These are phyloP conservation scores for Mucor piriformis DNA, from an alignment of 371 early-diverging fungal genomes.

Conservation along the genomic window DNA sequence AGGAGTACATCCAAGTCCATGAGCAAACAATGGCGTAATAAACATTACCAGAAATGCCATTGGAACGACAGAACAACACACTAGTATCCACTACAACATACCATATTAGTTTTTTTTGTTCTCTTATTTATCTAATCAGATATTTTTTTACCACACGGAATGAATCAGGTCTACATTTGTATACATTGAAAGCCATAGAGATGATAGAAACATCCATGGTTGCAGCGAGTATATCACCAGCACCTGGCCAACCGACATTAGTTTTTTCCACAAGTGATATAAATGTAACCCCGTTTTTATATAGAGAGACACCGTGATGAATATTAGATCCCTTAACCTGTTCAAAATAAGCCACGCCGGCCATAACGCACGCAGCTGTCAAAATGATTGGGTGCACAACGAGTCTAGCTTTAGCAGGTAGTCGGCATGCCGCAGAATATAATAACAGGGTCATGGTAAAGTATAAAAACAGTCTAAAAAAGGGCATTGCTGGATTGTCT, in stretches of 20 bases:
- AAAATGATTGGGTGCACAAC: conserved; percentile 34
- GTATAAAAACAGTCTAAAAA: conserved; percentile 28
- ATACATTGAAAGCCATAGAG: conserved; percentile 35
- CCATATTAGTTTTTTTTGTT: neutral
- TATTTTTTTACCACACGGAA: conserved; percentile 15
- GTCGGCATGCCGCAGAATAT: conserved; percentile 15
- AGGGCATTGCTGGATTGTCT: conserved; percentile 25
- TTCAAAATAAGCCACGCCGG: conserved; percentile 32
- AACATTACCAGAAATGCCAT: conserved; percentile 34
- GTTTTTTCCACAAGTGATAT: conserved; percentile 22
- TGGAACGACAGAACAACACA: conserved; percentile 19
- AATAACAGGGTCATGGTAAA: conserved; percentile 21
- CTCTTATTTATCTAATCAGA: neutral
- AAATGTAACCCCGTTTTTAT: conserved; percentile 21
- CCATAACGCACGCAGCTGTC: conserved; percentile 22
- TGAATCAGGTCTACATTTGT: conserved; percentile 22
- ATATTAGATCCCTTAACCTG: conserved; percentile 28
- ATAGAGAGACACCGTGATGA: conserved; percentile 13
- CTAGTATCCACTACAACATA: conserved; percentile 21
- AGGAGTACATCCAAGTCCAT: conserved; percentile 28
- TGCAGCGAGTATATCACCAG: conserved; percentile 32
- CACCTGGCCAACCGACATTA: conserved; percentile 36
- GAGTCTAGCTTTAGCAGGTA: conserved; percentile 17
- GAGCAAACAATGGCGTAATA: conserved; percentile 38
- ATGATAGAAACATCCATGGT: conserved; percentile 37